phyloP scores from a whole-genome alignment of 2,329 filamentous ascomycete species.

The Pochonia chlamydosporia region DNA sequence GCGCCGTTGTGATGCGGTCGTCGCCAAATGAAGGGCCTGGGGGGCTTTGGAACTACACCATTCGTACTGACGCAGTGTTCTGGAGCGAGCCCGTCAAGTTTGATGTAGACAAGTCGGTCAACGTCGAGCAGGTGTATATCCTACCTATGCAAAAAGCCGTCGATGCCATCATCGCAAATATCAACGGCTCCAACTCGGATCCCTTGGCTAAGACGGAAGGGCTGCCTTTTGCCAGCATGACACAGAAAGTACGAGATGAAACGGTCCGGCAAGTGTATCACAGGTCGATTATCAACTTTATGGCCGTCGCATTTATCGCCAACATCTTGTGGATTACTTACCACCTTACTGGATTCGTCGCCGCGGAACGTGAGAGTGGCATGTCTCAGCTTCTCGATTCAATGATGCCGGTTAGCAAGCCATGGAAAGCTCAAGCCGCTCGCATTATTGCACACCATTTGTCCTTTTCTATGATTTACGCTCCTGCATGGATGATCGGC shows the following conservation, averaged over 20 bases:
- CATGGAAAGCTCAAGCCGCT: conserved; percentile 72
- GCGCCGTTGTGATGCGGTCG: conserved; percentile 66
- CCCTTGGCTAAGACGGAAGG: conserved; percentile 44
- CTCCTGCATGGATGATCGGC: conserved; percentile 77
- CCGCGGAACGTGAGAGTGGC: conserved; percentile 76
- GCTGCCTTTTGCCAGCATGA: conserved; percentile 71
- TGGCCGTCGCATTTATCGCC: conserved; percentile 74
- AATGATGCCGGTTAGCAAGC: conserved; percentile 73
- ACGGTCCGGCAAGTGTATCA: conserved; percentile 67
- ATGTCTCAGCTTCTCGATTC: conserved; percentile 86
- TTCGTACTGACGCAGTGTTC: conserved; percentile 69
- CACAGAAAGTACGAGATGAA: conserved; percentile 58
- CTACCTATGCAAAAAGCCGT: conserved; percentile 76
- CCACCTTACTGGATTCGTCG: conserved; percentile 80
- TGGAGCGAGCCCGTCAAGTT: conserved; percentile 51
- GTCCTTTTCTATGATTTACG: conserved; percentile 73
- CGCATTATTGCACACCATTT: conserved; percentile 75
- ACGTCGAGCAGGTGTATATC: conserved; percentile 72
- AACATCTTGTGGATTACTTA: conserved; percentile 78
- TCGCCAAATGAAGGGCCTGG: conserved; percentile 65
- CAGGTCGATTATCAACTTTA: conserved; percentile 63
- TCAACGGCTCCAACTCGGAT: conserved; percentile 37
- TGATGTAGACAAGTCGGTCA: conserved; percentile 55
- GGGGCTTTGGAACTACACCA: conserved; percentile 78
- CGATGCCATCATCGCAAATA: conserved; percentile 62